Percentiles rank a stretch among this genome's conserved stretches.
Conservation (phyloP, 495 filamentous ascomycete genomes). For the Daldinia bambusicola region DNA sequence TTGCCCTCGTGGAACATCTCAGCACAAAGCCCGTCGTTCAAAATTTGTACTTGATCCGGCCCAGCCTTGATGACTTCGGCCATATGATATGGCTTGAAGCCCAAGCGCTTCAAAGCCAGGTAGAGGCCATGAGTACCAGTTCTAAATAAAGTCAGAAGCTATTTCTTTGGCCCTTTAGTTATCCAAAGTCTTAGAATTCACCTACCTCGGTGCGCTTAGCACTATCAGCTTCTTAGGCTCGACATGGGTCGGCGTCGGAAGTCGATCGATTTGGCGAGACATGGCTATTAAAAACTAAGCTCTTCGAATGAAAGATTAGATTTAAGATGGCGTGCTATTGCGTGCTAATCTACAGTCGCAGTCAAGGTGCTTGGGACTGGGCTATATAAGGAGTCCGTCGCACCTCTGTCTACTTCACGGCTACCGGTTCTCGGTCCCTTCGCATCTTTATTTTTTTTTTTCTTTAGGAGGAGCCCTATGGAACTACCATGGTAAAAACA, state of each 20-base stretch:
- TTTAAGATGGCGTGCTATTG: conserved; percentile 32
- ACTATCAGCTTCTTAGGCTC: conserved; percentile 46
- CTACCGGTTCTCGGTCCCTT: conserved; percentile 28
- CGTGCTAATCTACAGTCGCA: conserved; percentile 21
- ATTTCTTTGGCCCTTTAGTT: neutral
- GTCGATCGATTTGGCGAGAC: conserved; percentile 43
- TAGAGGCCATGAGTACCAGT: conserved; percentile 48
- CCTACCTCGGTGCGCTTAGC: conserved; percentile 45
- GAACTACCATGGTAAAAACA: neutral
- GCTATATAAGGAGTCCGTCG: conserved; percentile 32
- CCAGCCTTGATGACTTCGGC: conserved; percentile 31
- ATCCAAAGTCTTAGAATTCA: neutral
- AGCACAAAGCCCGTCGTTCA: conserved; percentile 40
- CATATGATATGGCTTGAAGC: conserved; percentile 48
- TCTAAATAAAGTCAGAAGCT: conserved; percentile 31
- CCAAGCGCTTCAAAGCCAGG: conserved; percentile 42
- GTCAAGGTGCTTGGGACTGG: neutral
- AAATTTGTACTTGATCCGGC: conserved; percentile 13
- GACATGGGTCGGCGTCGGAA: conserved; percentile 40
- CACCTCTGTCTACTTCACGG: neutral
- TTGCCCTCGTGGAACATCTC: conserved; percentile 42
- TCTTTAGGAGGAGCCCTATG: conserved; percentile 2
- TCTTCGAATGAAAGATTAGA: conserved; percentile 25
- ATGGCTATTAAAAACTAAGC: conserved; percentile 28
- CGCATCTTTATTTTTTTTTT: neutral